phyloP scores from a whole-genome alignment of 345 rosid genomes.

The Psidium friedrichsthalianum region DNA sequence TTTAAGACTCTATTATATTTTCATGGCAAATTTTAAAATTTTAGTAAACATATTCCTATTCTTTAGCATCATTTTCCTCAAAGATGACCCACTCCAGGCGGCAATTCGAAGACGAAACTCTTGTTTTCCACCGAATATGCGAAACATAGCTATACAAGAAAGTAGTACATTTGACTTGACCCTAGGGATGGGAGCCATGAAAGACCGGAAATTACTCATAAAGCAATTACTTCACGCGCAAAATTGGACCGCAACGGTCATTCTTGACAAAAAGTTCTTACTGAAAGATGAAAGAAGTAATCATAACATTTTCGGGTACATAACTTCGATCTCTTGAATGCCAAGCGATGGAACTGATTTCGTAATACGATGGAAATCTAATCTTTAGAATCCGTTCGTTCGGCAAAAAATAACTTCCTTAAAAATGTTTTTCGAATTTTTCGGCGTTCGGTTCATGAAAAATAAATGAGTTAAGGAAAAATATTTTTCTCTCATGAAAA shows the following conservation, averaged over 20 bases:
- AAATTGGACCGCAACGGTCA: background rate
- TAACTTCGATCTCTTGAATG: background rate
- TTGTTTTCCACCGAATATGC: background rate
- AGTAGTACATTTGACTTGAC: background rate
- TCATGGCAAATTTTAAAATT: too few species aligned
- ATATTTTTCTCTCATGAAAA: too few species aligned
- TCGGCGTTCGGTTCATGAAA: too few species aligned
- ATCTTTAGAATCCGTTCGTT: background rate
- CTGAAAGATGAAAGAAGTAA: background rate
- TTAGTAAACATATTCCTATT: background rate
- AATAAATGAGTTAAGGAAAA: too few species aligned
- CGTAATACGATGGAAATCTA: background rate
- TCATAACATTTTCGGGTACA: background rate
- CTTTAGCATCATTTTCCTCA: background rate
- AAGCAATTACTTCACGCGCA: background rate
- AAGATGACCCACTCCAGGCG: background rate
- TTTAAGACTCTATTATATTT: too few species aligned
- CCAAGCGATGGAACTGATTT: background rate
- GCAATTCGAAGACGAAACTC: background rate
- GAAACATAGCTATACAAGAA: background rate
- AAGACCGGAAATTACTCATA: background rate
- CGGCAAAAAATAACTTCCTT: too few species aligned
- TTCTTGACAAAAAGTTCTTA: background rate
- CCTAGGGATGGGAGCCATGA: background rate
- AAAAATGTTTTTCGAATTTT: too few species aligned